Percentiles rank a stretch among this genome's conserved stretches.
phyloP scores from a whole-genome alignment of 108 stramenopile genomes.

The Cyclotella baltica region DNA sequence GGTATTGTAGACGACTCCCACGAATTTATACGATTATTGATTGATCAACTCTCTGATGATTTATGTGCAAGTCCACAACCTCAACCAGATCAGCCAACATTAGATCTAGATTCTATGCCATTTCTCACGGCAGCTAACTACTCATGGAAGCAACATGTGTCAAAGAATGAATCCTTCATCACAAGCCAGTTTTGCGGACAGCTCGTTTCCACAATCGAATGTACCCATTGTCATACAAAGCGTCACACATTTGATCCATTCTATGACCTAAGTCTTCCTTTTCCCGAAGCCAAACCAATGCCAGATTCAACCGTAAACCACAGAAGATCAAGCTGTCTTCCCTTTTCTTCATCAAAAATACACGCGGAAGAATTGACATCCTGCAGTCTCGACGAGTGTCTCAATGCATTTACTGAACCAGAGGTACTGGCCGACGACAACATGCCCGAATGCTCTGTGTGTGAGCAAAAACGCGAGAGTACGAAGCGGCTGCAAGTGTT shows the following conservation, averaged over 20 bases:
- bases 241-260: constrained; percentile 7
- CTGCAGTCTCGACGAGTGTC: constrained; percentile 11
- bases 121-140: not conserved
- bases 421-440: constrained; percentile 11
- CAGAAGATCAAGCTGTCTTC: not conserved
- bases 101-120: not conserved
- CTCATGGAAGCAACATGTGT: constrained; percentile 12
- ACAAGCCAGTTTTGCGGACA: constrained; percentile 18
- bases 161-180: constrained; percentile 8
- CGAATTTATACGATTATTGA: constrained; percentile 14
- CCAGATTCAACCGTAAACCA: not conserved
- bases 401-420: constrained; percentile 6
- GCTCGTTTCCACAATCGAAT: constrained; percentile 6
- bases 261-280: constrained; percentile 16
- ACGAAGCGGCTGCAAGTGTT: constrained; percentile 6
- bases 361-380: not conserved
- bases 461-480: constrained; percentile 5
- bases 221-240: constrained; percentile 7
- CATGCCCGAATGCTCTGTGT: constrained; percentile 2
- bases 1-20: constrained; percentile 8
- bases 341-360: not conserved
- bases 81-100: not conserved
- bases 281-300: not conserved
- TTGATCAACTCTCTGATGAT: constrained; percentile 13
- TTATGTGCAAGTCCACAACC: not conserved